Evolutionary conservation across 768 basidiomycete species (phyloP), one percentile per base, ranked within the genome.

Genomic region (Clitopilus passeckerianus): DNA sequence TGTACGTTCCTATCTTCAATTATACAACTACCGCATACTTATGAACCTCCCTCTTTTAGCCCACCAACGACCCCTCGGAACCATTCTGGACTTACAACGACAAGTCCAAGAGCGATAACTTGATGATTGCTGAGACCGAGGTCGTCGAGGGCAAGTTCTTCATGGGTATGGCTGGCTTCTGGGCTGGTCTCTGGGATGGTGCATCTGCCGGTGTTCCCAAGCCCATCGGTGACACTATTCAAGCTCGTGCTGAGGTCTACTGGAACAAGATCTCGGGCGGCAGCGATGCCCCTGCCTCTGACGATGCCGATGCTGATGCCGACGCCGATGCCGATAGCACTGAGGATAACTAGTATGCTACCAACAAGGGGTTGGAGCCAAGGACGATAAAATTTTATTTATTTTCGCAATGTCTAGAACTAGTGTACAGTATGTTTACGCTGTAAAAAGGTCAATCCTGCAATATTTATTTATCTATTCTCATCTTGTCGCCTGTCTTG

Each of bases 81-180:
- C 61, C 66, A 23, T 69, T 57, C 43, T 71, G 70, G 70, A 61
- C 66, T 0, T 58, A 54, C 23, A 57, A 59, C 33, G 62, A 57
- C 43, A 27, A 52, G 14, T 46, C 44, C 20, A 34, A 33, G 2
- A 61, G 59, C 18, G 64, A 62, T 20, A 59, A 62, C n/a, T 56
- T 58, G 15, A 34, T 59, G 23, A 62, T 54, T 46, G 67, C 65
- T 35, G 68, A 69, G 57, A 60, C 62, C 30, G 63, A 59, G 10
- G 57, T 52, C 23, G 53, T 53, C 53, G 53, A 23, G 6, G 22
- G 53, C 22, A 53, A 23, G 16, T 23, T 24, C 23, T 24, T 62
- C 59, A 61, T 53, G 53, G 53, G 53, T 5, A 53, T 53, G 23
- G 18, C 53, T 10, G 53, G 53, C 53, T 24, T 53, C 33, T 53